Base-by-base conservation (phyloP, 441 rosid species). In the Gossypium schwendimanii region DNA sequence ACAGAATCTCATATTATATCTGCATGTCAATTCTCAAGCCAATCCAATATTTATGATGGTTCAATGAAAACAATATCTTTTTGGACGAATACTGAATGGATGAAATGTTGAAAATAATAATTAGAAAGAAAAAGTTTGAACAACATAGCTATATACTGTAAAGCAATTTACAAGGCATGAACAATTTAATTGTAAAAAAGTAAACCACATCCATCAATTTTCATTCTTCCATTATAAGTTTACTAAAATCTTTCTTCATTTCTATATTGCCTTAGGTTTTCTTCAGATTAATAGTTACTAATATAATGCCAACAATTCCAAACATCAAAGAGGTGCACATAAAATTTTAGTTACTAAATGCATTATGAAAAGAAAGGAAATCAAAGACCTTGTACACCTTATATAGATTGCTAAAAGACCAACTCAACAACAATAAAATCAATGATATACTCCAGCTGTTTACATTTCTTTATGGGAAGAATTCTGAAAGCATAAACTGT, bases 351-450 rank as follows among this genome's bases (percentile, higher is more conserved):
- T 23, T 47, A 6, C 70, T 18, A 61, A 60, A 41, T 45, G 28
- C 64, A 58, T 39, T 58, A 24, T 9, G n/a, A 12, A 28, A 28
- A 60, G 18, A n/a, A 45, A 71, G 15, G 7, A 18, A 10, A 15
- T 41, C 67, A 60, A 26, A 11, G 39, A 44, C 45, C 11, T 26
- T 12, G 47, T 3, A 17, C 6, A 11, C 26, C 67, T 8, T 6
- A 54, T 18, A 7, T 26, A 45, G 7, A 39, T 44, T 45, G 57
- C 67, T 60, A n/a, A 59, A 9, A 10, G 15, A 60, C 3, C 58
- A 60, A 12, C 57, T 71, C 57, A 24, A 15, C 10, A 71, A 70
- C 53, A 54, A 71, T 20, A 59, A 10, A 59, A 71, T 58, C 67
- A 47, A 71, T 47, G 20, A 49, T 49, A 47, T 17, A 49, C 28